Evolutionary conservation across 306 rosid species (phyloP).

Genomic region (Abrus pulchellus): DNA sequence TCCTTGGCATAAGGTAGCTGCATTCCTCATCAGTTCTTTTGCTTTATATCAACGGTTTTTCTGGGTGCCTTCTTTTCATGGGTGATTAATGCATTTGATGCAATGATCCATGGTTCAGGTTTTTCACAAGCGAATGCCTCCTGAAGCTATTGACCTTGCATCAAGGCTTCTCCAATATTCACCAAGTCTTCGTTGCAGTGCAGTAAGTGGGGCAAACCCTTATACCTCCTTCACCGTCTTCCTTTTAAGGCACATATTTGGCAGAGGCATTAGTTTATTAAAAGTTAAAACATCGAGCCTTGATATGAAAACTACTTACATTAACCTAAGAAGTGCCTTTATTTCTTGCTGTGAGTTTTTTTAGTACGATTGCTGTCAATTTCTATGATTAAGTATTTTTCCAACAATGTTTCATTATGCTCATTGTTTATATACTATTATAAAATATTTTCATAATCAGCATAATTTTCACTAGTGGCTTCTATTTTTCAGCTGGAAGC

Average conservation of each 20-base stretch:
- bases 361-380: constrained; percentile 2
- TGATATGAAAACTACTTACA: neutral
- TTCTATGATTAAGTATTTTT: constrained; percentile 1
- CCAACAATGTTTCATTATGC: constrained; percentile 9
- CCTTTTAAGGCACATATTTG: neutral
- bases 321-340: neutral
- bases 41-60: constrained; percentile 18
- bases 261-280: constrained; percentile 3
- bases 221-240: neutral
- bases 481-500: constrained; percentile 83
- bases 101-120: constrained; percentile 64
- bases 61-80: neutral
- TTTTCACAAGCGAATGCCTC: constrained; percentile 95
- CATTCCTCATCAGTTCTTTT: constrained; percentile 40
- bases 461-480: constrained; percentile 36
- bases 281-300: neutral
- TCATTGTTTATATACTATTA: constrained; percentile 23
- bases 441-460: constrained; percentile 34
- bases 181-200: constrained; percentile 91
- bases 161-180: constrained; percentile 98
- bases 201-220: constrained; percentile 66
- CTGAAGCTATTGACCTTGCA: constrained; percentile 98
- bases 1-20: constrained; percentile 94
- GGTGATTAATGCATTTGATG: constrained; percentile 33
- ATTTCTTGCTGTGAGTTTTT: constrained; percentile 28